A percentile compares a stretch with the other conserved stretches of the same genome.
Evolutionary conservation across 2,329 filamentous ascomycete species (phyloP).

Genomic region (Fusarium paranaense): DNA sequence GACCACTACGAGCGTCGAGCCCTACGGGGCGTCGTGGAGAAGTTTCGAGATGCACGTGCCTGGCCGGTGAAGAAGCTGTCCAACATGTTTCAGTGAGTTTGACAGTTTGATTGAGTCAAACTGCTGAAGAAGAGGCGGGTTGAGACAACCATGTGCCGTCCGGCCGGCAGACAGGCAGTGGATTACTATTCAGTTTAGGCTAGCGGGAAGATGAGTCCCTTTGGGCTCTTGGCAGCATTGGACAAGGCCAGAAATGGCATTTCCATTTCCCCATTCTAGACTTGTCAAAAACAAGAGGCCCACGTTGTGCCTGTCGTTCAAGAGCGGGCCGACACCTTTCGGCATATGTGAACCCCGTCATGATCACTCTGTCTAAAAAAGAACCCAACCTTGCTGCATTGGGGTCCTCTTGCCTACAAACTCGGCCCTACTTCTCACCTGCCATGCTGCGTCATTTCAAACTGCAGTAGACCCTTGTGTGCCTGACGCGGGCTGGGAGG

Average conservation of each 20-base stretch:
- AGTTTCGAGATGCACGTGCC: conserved; percentile 56
- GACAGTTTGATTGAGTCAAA: neutral
- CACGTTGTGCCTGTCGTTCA: neutral
- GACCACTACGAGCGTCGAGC: conserved; percentile 53
- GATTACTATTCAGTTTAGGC: conserved; percentile 7
- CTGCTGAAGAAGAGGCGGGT: neutral
- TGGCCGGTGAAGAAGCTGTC: conserved; percentile 54
- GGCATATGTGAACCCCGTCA: neutral
- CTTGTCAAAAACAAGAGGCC: neutral
- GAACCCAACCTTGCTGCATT: neutral
- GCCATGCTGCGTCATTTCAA: conserved; percentile 5
- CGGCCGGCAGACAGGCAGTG: neutral
- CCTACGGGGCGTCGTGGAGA: conserved; percentile 55
- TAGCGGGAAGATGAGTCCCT: neutral
- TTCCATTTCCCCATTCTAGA: conserved; percentile 5
- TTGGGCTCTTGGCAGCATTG: neutral
- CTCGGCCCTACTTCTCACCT: conserved; percentile 1
- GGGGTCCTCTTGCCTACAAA: neutral
- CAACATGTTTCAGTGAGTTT: conserved; percentile 49
- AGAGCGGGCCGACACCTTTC: conserved; percentile 5
- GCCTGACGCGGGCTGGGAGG: neutral
- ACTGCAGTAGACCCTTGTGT: neutral
- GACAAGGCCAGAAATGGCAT: neutral
- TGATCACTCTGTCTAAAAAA: neutral
- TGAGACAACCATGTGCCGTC: neutral